phyloP scores from a whole-genome alignment of 2,329 filamentous ascomycete species.

The Zarea fungicola region DNA sequence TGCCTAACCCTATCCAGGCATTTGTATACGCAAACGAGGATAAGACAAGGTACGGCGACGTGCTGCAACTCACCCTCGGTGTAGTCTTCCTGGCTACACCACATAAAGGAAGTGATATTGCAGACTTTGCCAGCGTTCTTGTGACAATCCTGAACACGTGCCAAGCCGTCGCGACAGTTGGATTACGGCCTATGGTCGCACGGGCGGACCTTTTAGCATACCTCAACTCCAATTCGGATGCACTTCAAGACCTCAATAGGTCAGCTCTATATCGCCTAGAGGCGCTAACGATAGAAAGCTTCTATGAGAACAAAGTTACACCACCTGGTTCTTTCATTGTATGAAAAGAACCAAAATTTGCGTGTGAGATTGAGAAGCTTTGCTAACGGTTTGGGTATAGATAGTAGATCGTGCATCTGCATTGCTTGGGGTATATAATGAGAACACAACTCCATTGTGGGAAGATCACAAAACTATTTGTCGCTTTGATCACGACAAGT shows the following conservation, averaged over 20 bases:
- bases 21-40: slow-evolving; percentile 20
- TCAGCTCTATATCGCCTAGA: slow-evolving; percentile 17
- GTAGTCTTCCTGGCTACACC: slow-evolving; percentile 28
- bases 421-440: slow-evolving; percentile 17
- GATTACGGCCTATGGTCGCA: slow-evolving; percentile 15
- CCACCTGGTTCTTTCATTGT: slow-evolving; percentile 14
- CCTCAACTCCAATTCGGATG: slow-evolving; percentile 15
- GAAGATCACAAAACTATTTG: slow-evolving; percentile 24
- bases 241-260: slow-evolving; percentile 17
- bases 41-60: slow-evolving; percentile 7
- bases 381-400: slow-evolving; percentile 12
- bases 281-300: slow-evolving; percentile 18
- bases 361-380: background rate
- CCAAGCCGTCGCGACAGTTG: slow-evolving; percentile 2
- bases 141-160: slow-evolving; percentile 18
- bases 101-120: slow-evolving; percentile 24
- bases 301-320: slow-evolving; percentile 18
- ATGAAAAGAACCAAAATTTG: background rate
- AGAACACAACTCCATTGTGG: slow-evolving; percentile 19
- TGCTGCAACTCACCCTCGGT: slow-evolving; percentile 18
- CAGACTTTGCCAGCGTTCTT: slow-evolving; percentile 19
- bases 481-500: slow-evolving; percentile 19
- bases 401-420: slow-evolving; percentile 24
- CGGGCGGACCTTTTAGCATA: slow-evolving; percentile 20
- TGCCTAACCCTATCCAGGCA: slow-evolving; percentile 15